A percentile compares a stretch with the other conserved stretches of the same genome.
These are phyloP conservation scores for Aspergillus caelatus DNA, from an alignment of 2,329 filamentous ascomycete species.

Conservation along the genomic window DNA sequence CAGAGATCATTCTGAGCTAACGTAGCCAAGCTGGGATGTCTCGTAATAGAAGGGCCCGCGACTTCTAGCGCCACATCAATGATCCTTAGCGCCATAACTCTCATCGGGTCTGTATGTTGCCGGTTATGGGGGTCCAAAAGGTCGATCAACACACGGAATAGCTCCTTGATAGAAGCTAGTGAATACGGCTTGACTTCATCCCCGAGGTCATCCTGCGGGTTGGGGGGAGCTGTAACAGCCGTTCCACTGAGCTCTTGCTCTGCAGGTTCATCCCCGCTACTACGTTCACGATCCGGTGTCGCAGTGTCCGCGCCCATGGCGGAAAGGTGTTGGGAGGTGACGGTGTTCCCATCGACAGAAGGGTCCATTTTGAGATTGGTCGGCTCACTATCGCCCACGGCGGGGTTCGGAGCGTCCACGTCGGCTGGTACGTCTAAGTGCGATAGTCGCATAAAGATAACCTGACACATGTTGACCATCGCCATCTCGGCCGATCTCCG, in stretches of 20 bases:
- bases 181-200: constrained; percentile 82
- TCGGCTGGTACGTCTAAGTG: constrained; percentile 78
- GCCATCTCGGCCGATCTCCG: constrained; percentile 90
- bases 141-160: constrained; percentile 91
- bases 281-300: constrained; percentile 33
- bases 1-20: constrained; percentile 93
- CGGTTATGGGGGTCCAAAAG: constrained; percentile 90
- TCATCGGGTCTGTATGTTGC: constrained; percentile 90
- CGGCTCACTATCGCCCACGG: constrained; percentile 62
- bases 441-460: constrained; percentile 93
- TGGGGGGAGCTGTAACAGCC: constrained; percentile 37
- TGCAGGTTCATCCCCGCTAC: constrained; percentile 37
- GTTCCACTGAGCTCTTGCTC: constrained; percentile 36
- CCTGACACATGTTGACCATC: constrained; percentile 99
- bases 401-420: constrained; percentile 65
- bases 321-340: constrained; percentile 54
- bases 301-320: constrained; percentile 43
- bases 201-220: constrained; percentile 48
- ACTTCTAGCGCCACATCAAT: constrained; percentile 97
- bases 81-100: constrained; percentile 95
- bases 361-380: constrained; percentile 84
- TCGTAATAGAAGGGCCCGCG: constrained; percentile 89
- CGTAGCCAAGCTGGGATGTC: constrained; percentile 82
- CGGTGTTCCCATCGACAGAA: constrained; percentile 67
- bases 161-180: constrained; percentile 87